Base-by-base conservation (phyloP, 306 rosid genomes). In the Boehmeria nivea region DNA sequence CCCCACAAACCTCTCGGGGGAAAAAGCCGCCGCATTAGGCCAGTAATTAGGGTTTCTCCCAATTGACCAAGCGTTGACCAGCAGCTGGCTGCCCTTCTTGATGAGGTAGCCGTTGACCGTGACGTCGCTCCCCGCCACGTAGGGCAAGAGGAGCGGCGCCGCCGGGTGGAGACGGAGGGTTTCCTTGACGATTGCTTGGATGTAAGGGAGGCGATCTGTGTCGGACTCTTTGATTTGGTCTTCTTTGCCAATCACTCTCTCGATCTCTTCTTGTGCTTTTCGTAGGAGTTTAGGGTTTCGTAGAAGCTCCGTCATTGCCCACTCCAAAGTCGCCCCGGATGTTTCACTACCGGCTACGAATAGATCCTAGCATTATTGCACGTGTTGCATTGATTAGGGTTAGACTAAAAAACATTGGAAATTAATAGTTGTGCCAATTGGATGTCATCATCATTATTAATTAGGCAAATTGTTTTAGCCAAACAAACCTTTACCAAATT, bases 281-380 rank as follows among this genome's bases (percentile, higher is more conserved):
- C 19, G 28, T 71, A 64, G 57, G 43, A 17, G n/a, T 19, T 20
- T 48, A 13, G 53, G 69, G 33, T 52, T 64, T 43, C 27, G 50
- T 17, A 72, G 11, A 15, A 72, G 65, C 33, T 72, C 78, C 1
- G 66, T 40, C 73, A 72, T 53, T 12, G 51, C 38, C 78, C 69
- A 72, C 45, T 72, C 65, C 1, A 61, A 26, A 3, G 61, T 54
- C 12, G 65, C 19, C 0, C 56, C 52, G 12, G 53, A 66, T 14
- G 78, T 61, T 25, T 72, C 69, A 37, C 59, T 56, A 2, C 69
- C 73, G 12, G 73, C 69, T 36, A 40, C 0, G 1, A 72, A 31
- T 10, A 72, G 11, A 20, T 72, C 73, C 73, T 61, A 61, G 9
- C 36, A 31, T 31, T 31, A 10, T n/a, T n/a, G n/a, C n/a, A 10